Evolutionary conservation across 805 yeast genomes (phyloP), one percentile per base, ranked within the genome.

Genomic region (Cyberlindnera bimundalis): DNA sequence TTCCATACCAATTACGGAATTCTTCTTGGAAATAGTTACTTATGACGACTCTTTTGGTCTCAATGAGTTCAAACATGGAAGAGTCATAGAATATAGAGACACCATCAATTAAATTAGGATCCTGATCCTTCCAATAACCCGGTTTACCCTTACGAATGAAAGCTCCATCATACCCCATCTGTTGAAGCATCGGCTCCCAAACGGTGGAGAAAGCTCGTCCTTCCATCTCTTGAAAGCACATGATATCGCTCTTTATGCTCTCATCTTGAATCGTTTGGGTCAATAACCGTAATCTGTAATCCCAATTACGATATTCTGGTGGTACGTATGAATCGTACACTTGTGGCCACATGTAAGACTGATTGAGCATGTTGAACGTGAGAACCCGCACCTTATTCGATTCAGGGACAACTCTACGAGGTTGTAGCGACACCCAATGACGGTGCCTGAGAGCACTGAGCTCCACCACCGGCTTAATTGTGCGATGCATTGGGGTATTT

Each of bases 151-250:
- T 79, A 32, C 68, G 64, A 17, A 71, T 66, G 50, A 69, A 78
- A 10, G 65, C 51, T 2, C 79, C 70, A 2, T 66, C 69, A 52
- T 68, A 79, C n/a, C 71, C 67, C 32, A 53, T 41, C 19, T 57
- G 45, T 0, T 53, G 48, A 43, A 64, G 56, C 41, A 53, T 42
- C 5, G 61, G 55, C 19, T 55, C 48, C 79, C 79, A 74, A 29
- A 59, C 61, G 6, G 53, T 46, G 10, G 60, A 35, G 45, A 68
- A 74, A n/a, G 68, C 66, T 15, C 55, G 55, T 17, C 60, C 52
- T 16, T 76, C 78, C 65, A 75, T 58, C 58, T 75, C 80, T 47
- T 75, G 80, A 43, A 75, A 63, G 52, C 84, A 79, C 79, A 79
- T 74, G 8, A 79, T 70, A 50, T 78, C 84, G 16, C 77, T 62